A percentile compares a stretch with the other conserved stretches of the same genome.
phyloP scores from a whole-genome alignment of 345 rosid species.

The Hypericum androsaemum region DNA sequence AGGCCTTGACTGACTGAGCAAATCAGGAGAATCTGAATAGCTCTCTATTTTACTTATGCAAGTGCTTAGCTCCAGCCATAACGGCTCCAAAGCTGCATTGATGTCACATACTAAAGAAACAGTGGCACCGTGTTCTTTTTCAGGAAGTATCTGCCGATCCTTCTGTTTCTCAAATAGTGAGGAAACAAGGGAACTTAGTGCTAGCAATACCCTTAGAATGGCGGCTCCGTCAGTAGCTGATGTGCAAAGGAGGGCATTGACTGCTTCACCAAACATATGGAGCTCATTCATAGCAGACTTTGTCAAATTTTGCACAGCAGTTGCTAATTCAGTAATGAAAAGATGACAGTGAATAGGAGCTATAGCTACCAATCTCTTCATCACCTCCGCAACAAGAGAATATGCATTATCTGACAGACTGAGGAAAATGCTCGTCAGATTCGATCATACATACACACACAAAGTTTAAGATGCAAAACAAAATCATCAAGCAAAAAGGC shows the following conservation, averaged over 20 bases:
- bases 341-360: constrained; percentile 75
- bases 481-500: not conserved
- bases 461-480: not conserved
- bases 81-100: constrained; percentile 70
- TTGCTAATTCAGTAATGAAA: constrained; percentile 73
- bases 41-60: constrained; percentile 92
- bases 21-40: constrained; percentile 65
- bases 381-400: constrained; percentile 75
- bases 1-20: constrained; percentile 26
- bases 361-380: constrained; percentile 73
- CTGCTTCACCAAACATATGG: constrained; percentile 67
- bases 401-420: constrained; percentile 95
- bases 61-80: constrained; percentile 78
- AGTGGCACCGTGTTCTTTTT: constrained; percentile 48
- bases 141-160: constrained; percentile 37
- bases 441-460: not conserved
- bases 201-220: constrained; percentile 81
- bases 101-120: constrained; percentile 58
- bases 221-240: constrained; percentile 86
- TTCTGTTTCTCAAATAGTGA: constrained; percentile 50
- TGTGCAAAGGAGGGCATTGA: constrained; percentile 64
- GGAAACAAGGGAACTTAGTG: constrained; percentile 65
- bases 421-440: constrained; percentile 14
- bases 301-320: constrained; percentile 55
- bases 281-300: constrained; percentile 78